Evolutionary conservation across 257 asterid species (phyloP), one percentile per base, ranked within the genome.

Genomic region (Striga asiatica): DNA sequence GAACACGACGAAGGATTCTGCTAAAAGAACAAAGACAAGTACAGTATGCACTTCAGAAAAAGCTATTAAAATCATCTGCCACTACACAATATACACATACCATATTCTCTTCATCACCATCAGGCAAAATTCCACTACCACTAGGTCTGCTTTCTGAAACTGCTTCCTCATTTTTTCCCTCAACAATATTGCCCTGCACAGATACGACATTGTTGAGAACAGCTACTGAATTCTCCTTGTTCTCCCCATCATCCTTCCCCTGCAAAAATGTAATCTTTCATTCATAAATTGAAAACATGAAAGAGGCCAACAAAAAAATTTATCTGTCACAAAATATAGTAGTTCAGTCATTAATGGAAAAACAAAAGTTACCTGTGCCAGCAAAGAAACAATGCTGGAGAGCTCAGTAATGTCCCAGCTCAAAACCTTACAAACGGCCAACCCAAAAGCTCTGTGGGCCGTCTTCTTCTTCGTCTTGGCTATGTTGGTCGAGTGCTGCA

Each of bases 361-460:
- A 70, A 39, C 46, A 6, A 35, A 63, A 38, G n/a, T 37, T 39
- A 78, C 79, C 69, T 50, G 60, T 25, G 47, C 59, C 43, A 77
- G 46, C 62, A 52, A 46, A 9, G 82, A 72, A n/a, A 56, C 80
- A 69, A 78, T 34, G 13, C 70, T 11, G 6, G 81, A 60, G 41
- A 89, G 85, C 56, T 58, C 51, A 72, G 74, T 61, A 47, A 81
- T 72, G 38, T 83, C 91, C 98, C 98, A 89, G 45, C 92, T 84
- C 74, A 86, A 84, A 68, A 78, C 66, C 71, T 83, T 71, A 53
- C 95, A 89, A 39, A 83, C 76, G 2, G 74, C 88, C 64, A 65
- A 57, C 32, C 81, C 94, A n/a, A 76, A 80, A 3, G 85, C 85
- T 55, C 84, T 84, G 59, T 83, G 97, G 1, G 80, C 81, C 20